Evolutionary conservation across 768 basidiomycete species (phyloP), one percentile per base, ranked within the genome.

Genomic region (Lentinula raphanica): DNA sequence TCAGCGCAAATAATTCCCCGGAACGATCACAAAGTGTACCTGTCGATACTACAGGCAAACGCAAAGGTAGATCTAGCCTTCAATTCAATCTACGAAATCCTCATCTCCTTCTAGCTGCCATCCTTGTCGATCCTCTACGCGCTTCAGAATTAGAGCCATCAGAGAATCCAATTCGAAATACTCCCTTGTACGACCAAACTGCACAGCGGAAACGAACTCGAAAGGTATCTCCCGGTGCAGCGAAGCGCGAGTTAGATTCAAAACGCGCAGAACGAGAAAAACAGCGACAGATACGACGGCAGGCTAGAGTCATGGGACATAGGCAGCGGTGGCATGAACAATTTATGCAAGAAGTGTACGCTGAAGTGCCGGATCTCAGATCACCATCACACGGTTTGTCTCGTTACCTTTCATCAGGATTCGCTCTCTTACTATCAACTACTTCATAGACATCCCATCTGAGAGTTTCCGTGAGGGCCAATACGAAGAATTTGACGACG

Each of bases 141-240:
- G 15, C 32, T 23, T 54, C 67, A 29, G 68, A 73, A 39, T 68
- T 68, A 23, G 72, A 73, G 38, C 19, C 63, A 28, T 72, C 74
- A 31, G 74, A 76, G 40, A 71, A 73, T 12, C 21, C 54, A 12
- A 63, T 69, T 36, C 70, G 69, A 58, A 71, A 71, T 46, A 68
- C 68, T 1, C 68, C 63, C 32, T 69, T 63, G 46, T 76, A 73
- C 67, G 25, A 67, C 64, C n/a, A 69, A 67, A 55, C 62, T 66
- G 54, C 65, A 65, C 21, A 87, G 87, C 29, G 56, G 19, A 57
- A 57, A 65, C 79, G 84, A 13, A 73, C 74, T 27, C 77, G 86
- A 54, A 84, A 77, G 0, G 64, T 71, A 1, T 79, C 85, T 23
- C 81, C 81, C 15, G 64, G 67, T 31, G 62, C 71, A 42, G 64